Evolutionary conservation across 1,284 basidiomycete genomes (phyloP), one percentile per base, ranked within the genome.

Genomic region (Malassezia furfur): DNA sequence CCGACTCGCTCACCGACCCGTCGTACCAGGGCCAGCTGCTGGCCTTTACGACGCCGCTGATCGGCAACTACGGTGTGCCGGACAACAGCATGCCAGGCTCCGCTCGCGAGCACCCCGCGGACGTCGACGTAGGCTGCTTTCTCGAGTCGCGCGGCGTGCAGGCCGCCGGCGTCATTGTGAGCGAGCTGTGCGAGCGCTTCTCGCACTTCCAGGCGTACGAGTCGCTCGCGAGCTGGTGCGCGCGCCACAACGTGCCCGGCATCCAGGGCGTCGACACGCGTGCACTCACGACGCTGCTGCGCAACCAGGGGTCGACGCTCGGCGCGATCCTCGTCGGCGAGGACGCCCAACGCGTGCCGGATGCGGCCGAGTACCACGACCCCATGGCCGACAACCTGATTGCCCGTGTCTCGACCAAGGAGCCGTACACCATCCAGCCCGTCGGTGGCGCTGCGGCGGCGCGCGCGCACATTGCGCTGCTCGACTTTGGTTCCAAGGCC

Each of bases 1-100:
- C 91, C 52, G 94, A 99, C 78, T 96, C 91, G 14, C 94, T 99
- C 89, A 99, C 93, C 44, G 93, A 99, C 75, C 93, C 93, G 6
- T 98, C 94, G 9, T 98, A 99, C 78, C 87, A 89, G 35, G 87
- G 90, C 51, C 94, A 99, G 78, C 90, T 98, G 67, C 83, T 99
- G 60, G 91, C 96, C 57, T 99, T 99, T 79, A 98, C 93, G 28
- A 88, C 91, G 5, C 93, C 94, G 22, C 83, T 99, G 77, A 96
- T 98, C 65, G 94, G 94, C 48, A 99, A 99, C 77, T 99, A 98
- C 74, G 93, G 94, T 61, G 91, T 99, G 3, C 93, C 93, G 10
- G 71, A 76, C 50, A 98, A 99, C 77, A 59, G 60, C 28, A 47
- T 38, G 37, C 54, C 57, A 10, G 50, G 48, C n/a, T 67, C 68